Evolutionary conservation across 805 yeast species (phyloP), one percentile per base, ranked within the genome.

Genomic region (Brettanomyces sp.): DNA sequence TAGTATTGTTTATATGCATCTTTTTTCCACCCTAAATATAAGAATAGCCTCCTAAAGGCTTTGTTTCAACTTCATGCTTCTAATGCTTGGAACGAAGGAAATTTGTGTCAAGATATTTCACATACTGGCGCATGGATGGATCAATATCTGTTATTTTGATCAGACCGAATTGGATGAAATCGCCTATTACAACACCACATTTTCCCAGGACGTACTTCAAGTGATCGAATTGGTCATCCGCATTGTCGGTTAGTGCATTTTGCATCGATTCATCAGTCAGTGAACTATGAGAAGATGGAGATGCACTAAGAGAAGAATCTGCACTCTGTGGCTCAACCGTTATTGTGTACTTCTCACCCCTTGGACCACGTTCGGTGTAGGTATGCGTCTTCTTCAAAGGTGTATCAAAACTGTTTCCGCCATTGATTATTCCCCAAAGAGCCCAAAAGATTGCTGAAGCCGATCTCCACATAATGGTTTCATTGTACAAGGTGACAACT

Each of bases 401-500:
- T 8, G 43, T 13, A n/a, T 43, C 45, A 4, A 34, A 41, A 18
- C 59, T 42, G 3, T 57, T 44, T 18, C 65, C 65, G 32, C 51
- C 53, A 39, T 58, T 57, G 33, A 93, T 75, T 39, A 93, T 73
- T 1, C 95, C 98, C 99, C 99, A 91, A 25, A 90, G 59, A 4
- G 83, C 74, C 99, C 99, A 91, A 58, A 74, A 77, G 8, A 85
- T 69, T 42, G 83, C 83, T 22, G 79, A 91, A 0, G 87, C 69
- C 1, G 95, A 79, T 56, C 96, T 74, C 96, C 97, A 91, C 45
- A 72, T 70, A 2, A 77, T 66, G 30, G 81, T 74, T 50, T 86
- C 87, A 54, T 82, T 79, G 56, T 77, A 77, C 38, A 88, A 62
- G 42, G 67, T 61, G 43, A 71, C 74, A 11, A 82, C 67, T 6